phyloP scores from a whole-genome alignment of 73 alveolate genomes.

The Urostyla sp. region DNA sequence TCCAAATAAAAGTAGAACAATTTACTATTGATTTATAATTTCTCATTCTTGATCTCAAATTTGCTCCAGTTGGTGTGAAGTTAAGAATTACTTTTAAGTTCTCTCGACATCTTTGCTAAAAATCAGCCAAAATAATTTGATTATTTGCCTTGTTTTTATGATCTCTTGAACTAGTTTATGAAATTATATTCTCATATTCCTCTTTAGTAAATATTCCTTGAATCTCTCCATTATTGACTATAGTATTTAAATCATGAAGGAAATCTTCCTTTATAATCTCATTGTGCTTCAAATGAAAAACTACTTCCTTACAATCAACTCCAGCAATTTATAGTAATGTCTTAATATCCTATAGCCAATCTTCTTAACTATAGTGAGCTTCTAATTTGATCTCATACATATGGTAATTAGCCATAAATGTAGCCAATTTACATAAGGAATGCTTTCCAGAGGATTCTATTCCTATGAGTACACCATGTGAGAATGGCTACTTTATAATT shows the following conservation, averaged over 20 bases:
- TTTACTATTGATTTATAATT: constrained; percentile 94
- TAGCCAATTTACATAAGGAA: constrained; percentile 70
- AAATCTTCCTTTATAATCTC: constrained; percentile 84
- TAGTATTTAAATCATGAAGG: constrained; percentile 93
- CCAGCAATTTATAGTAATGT: constrained; percentile 72
- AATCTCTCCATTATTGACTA: constrained; percentile 97
- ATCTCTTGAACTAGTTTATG: constrained; percentile 50
- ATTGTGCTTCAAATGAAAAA: constrained; percentile 75
- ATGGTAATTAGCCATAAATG: constrained; percentile 65
- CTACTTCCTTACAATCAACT: constrained; percentile 81
- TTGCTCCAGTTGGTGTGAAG: constrained; percentile 97
- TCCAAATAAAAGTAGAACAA: constrained; percentile 97
- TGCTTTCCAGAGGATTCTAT: constrained; percentile 85
- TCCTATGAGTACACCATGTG: constrained; percentile 85
- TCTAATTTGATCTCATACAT: constrained; percentile 69
- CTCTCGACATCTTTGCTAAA: constrained; percentile 78
- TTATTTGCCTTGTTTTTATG: constrained; percentile 10
- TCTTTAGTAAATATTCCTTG: constrained; percentile 95
- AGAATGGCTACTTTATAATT: constrained; percentile 76
- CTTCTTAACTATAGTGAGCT: constrained; percentile 63
- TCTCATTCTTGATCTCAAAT: constrained; percentile 91
- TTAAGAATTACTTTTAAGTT: constrained; percentile 92
- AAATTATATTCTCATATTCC: constrained; percentile 92
- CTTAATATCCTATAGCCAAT: constrained; percentile 81
- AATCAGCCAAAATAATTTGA: constrained; percentile 55